Percentiles rank a stretch among this genome's conserved stretches.
Conservation (phyloP, 371 early-diverging fungal genomes). For the Thermomucor indicae-seudaticae region DNA sequence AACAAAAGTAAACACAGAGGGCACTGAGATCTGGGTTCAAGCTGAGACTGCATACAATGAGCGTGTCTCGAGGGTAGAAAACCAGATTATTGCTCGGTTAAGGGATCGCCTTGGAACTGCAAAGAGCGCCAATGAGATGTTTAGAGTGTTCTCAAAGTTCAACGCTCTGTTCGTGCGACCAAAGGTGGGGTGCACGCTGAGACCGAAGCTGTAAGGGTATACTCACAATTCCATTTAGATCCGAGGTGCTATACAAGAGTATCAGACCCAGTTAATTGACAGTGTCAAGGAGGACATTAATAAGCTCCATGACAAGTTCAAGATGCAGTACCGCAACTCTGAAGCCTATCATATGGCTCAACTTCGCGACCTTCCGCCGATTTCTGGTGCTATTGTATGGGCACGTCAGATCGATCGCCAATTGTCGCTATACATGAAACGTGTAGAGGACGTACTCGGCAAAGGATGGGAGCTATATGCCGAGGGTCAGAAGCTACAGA, state of each 20-base stretch:
- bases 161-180: constrained; percentile 98
- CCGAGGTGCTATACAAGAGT: constrained; percentile 98
- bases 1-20: constrained; percentile 58
- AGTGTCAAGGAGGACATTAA: constrained; percentile 96
- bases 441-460: constrained; percentile 97
- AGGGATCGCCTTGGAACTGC: constrained; percentile 93
- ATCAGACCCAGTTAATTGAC: constrained; percentile 96
- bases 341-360: constrained; percentile 88
- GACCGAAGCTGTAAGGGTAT: neutral
- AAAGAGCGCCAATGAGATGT: constrained; percentile 98
- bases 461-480: constrained; percentile 96
- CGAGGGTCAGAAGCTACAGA: constrained; percentile 92
- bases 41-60: constrained; percentile 94
- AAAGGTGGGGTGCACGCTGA: constrained; percentile 58
- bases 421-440: constrained; percentile 91
- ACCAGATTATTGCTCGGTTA: constrained; percentile 92
- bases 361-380: constrained; percentile 90
- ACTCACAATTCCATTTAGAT: constrained; percentile 49
- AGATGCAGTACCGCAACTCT: constrained; percentile 85
- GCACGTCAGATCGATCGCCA: constrained; percentile 98
- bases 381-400: constrained; percentile 96
- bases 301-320: constrained; percentile 94
- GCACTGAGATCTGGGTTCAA: constrained; percentile 89
- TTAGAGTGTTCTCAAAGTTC: constrained; percentile 97
- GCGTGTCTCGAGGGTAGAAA: constrained; percentile 92